Conservation (phyloP, 805 yeast genomes). For the Saturnispora serradocipensis region DNA sequence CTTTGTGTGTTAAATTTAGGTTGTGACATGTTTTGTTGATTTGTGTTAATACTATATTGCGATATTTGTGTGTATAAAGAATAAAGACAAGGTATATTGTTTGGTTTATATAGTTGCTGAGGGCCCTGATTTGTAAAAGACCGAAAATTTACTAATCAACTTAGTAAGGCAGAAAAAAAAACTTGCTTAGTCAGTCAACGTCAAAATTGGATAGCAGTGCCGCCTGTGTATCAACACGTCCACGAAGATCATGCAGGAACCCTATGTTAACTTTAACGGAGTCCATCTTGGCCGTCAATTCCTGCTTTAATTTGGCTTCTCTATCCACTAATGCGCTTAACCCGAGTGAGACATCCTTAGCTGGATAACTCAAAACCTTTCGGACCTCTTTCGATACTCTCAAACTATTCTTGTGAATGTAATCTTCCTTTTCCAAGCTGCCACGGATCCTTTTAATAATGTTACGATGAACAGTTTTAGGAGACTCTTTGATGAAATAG, state of each 20-base stretch:
- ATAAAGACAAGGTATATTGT: background rate
- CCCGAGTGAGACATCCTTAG: conserved; percentile 66
- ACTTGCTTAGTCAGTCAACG: conserved; percentile 5
- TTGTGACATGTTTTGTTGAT: background rate
- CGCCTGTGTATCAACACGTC: conserved; percentile 18
- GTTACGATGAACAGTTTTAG: conserved; percentile 80
- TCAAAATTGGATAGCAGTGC: conserved; percentile 11
- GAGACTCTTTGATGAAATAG: conserved; percentile 71
- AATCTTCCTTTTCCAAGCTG: conserved; percentile 61
- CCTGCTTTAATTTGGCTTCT: conserved; percentile 48
- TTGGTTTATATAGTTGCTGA: background rate
- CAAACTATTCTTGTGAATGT: conserved; percentile 66
- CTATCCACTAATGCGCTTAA: conserved; percentile 60
- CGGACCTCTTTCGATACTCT: conserved; percentile 78
- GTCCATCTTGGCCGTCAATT: conserved; percentile 40
- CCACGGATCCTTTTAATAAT: conserved; percentile 60
- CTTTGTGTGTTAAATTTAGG: conserved; percentile 22
- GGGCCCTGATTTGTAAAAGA: background rate
- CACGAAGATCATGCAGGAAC: conserved; percentile 41
- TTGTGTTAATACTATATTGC: background rate
- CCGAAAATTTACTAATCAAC: background rate
- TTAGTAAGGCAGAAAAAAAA: background rate
- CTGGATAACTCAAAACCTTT: conserved; percentile 71
- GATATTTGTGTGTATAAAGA: background rate
- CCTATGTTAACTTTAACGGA: conserved; percentile 47